Evolutionary conservation across 352 stramenopile species (phyloP).

Genomic region (Phytophthora foliorum): DNA sequence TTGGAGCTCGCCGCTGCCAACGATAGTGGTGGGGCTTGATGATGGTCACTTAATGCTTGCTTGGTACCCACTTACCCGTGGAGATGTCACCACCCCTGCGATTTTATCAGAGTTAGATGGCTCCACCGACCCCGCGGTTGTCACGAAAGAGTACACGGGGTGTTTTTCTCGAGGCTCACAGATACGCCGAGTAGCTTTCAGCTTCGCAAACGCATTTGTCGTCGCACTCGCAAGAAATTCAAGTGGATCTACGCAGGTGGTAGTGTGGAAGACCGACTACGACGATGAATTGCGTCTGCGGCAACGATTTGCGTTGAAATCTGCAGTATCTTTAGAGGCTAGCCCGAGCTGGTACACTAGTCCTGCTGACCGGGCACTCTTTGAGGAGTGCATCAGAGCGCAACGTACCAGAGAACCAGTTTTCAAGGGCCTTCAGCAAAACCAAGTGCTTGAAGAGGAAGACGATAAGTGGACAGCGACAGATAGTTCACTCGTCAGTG

Average conservation of each 20-base stretch:
- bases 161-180: constrained; percentile 52
- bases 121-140: constrained; percentile 27
- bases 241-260: constrained; percentile 44
- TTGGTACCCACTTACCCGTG: constrained; percentile 72
- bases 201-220: constrained; percentile 61
- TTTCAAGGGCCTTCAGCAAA: not conserved
- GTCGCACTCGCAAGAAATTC: constrained; percentile 55
- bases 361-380: constrained; percentile 30
- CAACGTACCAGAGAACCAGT: constrained; percentile 1
- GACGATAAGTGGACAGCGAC: constrained; percentile 12
- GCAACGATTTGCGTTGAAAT: constrained; percentile 39
- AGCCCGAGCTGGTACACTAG: constrained; percentile 23
- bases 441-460: constrained; percentile 10
- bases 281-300: constrained; percentile 67
- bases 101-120: constrained; percentile 2
- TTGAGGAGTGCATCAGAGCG: constrained; percentile 25
- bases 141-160: constrained; percentile 69
- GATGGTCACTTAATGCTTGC: constrained; percentile 67
- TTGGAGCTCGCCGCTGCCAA: constrained; percentile 67
- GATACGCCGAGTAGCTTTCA: constrained; percentile 65
- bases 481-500: constrained; percentile 2
- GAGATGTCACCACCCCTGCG: constrained; percentile 23
- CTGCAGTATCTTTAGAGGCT: constrained; percentile 5
- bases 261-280: constrained; percentile 85
- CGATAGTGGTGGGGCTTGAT: constrained; percentile 53